Evolutionary conservation across 805 yeast species (phyloP).

Genomic region (Teunomyces aglyptinius): DNA sequence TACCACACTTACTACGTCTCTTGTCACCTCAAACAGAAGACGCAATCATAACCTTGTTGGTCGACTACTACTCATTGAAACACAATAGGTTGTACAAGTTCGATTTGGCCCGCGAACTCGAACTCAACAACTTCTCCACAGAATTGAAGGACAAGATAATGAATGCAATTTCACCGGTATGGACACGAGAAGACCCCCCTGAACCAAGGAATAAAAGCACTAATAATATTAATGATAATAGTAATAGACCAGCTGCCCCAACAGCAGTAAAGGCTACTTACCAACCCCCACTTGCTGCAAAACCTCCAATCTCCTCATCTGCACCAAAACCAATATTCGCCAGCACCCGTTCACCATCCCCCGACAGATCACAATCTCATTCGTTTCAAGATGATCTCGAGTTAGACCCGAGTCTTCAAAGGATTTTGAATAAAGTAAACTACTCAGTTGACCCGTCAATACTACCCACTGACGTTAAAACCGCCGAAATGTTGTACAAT

Average conservation of each 20-base stretch:
- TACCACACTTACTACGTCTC: conserved; percentile 22
- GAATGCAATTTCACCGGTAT: conserved; percentile 4
- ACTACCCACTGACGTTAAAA: conserved; percentile 27
- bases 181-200: background rate
- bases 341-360: background rate
- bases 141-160: conserved; percentile 6
- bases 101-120: conserved; percentile 45
- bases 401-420: conserved; percentile 7
- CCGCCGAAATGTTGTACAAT: conserved; percentile 17
- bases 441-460: conserved; percentile 41
- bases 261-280: background rate
- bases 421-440: conserved; percentile 20
- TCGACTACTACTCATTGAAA: conserved; percentile 26
- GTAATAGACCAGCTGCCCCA: background rate
- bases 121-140: conserved; percentile 25
- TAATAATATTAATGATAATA: background rate
- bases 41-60: conserved; percentile 18
- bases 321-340: background rate
- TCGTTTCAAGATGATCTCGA: conserved; percentile 1
- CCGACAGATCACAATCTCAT: background rate
- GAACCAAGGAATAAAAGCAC: background rate
- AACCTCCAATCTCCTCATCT: background rate
- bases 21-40: conserved; percentile 8
- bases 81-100: conserved; percentile 40
- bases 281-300: background rate